Evolutionary conservation across 2,329 filamentous ascomycete genomes (phyloP).

Genomic region (Geoglossum cookeanum): DNA sequence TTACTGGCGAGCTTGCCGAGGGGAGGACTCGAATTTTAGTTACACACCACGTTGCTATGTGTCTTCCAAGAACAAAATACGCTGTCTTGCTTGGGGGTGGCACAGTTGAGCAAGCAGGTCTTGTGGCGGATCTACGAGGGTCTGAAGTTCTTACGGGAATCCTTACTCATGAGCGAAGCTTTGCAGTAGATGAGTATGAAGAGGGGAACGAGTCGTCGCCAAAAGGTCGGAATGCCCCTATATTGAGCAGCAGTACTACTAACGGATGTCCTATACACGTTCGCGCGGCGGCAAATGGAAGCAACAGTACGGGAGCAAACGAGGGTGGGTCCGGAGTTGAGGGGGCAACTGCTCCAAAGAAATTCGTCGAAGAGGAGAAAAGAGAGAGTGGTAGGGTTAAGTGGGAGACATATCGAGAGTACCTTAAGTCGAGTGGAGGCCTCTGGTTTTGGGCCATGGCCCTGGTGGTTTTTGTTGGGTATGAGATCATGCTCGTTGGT

Average conservation of each 20-base stretch:
- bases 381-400: slow-evolving; percentile 53
- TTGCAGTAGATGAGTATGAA: slow-evolving; percentile 33
- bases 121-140: slow-evolving; percentile 36
- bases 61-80: slow-evolving; percentile 51
- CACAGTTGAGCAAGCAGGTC: slow-evolving; percentile 41
- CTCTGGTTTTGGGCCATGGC: slow-evolving; percentile 38
- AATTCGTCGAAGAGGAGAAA: slow-evolving; percentile 61
- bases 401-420: slow-evolving; percentile 44
- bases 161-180: slow-evolving; percentile 19
- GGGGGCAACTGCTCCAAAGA: slow-evolving; percentile 28
- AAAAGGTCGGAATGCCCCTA: background rate
- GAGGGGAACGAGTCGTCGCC: slow-evolving; percentile 25
- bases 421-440: slow-evolving; percentile 48
- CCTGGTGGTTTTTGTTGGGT: slow-evolving; percentile 33
- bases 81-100: slow-evolving; percentile 56
- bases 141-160: slow-evolving; percentile 24
- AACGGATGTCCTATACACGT: slow-evolving; percentile 13
- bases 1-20: slow-evolving; percentile 49
- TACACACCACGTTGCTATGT: slow-evolving; percentile 60
- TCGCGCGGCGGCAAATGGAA: slow-evolving; percentile 19
- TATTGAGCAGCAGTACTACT: too few relatives aligned
- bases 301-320: slow-evolving; percentile 8
- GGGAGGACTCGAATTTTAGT: slow-evolving; percentile 60
- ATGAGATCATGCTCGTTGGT: slow-evolving; percentile 35
- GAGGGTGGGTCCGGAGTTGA: slow-evolving; percentile 20